These are phyloP conservation scores for Barnettozyma populi DNA, from an alignment of 805 yeast genomes.

Conservation along the genomic window DNA sequence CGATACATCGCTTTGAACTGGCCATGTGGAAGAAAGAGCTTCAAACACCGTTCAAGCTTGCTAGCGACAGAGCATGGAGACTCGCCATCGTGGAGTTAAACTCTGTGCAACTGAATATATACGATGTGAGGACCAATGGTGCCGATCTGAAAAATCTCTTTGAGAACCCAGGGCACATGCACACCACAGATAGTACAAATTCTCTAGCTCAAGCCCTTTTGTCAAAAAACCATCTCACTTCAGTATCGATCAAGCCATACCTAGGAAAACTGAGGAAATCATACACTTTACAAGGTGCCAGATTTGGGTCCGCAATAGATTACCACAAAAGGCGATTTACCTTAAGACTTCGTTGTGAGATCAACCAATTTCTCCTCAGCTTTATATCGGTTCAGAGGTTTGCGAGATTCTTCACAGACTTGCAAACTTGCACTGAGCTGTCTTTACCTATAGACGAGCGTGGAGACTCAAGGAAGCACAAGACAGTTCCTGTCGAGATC, in stretches of 20 bases:
- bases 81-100: conserved; percentile 8
- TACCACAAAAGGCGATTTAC: conserved; percentile 6
- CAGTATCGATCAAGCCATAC: conserved; percentile 4
- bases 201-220: neutral
- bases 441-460: conserved; percentile 9
- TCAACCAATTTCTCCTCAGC: conserved; percentile 7
- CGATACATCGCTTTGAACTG: conserved; percentile 4
- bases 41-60: conserved; percentile 5
- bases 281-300: conserved; percentile 8
- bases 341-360: conserved; percentile 7
- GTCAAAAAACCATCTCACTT: neutral
- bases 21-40: conserved; percentile 10
- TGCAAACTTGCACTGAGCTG: neutral
- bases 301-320: conserved; percentile 8
- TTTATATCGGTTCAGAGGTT: conserved; percentile 1
- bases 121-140: neutral
- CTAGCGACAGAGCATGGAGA: conserved; percentile 7
- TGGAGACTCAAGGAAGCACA: neutral
- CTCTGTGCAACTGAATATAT: conserved; percentile 9
- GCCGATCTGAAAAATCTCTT: neutral
- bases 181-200: too few relatives aligned
- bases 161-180: neutral
- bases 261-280: conserved; percentile 1
- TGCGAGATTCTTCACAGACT: conserved; percentile 3
- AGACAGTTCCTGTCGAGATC: conserved; percentile 5